phyloP scores from a whole-genome alignment of 331 rosid species.

The Malus hybrid region DNA sequence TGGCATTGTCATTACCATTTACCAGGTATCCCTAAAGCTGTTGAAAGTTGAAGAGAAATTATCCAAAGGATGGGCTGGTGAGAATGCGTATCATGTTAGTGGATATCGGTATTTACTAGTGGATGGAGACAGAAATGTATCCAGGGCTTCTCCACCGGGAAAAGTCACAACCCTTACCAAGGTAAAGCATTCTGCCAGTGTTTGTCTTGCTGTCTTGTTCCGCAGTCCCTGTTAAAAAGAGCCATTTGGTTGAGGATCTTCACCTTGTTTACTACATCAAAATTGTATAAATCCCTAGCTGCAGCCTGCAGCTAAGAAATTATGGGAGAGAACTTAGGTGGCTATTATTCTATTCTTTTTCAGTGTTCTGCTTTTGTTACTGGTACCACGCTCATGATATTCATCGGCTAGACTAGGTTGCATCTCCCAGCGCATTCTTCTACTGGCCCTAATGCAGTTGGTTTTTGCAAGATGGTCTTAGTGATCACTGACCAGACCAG shows the following conservation, averaged over 20 bases:
- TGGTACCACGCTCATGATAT: too few relatives aligned
- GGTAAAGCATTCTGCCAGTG: slow-evolving; percentile 37
- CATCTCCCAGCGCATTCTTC: too few relatives aligned
- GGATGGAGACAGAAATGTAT: slow-evolving; percentile 71
- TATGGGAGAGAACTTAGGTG: neutral
- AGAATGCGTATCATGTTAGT: slow-evolving; percentile 88
- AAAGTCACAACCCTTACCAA: slow-evolving; percentile 84
- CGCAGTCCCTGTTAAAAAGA: neutral
- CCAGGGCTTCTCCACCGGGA: slow-evolving; percentile 95
- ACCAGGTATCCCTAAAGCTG: slow-evolving; percentile 75
- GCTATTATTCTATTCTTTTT: too few relatives aligned
- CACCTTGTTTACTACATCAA: neutral
- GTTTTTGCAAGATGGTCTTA: neutral
- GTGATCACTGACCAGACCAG: neutral
- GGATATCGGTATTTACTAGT: slow-evolving; percentile 88
- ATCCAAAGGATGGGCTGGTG: slow-evolving; percentile 99
- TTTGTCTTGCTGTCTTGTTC: neutral
- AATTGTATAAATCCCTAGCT: neutral
- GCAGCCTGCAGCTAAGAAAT: neutral
- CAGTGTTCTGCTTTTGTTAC: too few relatives aligned
- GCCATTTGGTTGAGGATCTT: neutral
- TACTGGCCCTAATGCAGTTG: too few relatives aligned
- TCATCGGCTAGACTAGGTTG: too few relatives aligned
- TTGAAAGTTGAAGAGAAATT: slow-evolving; percentile 88
- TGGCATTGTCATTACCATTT: slow-evolving; percentile 4